Evolutionary conservation across 2,329 filamentous ascomycete genomes (phyloP).

Genomic region (Tothia fuscella): DNA sequence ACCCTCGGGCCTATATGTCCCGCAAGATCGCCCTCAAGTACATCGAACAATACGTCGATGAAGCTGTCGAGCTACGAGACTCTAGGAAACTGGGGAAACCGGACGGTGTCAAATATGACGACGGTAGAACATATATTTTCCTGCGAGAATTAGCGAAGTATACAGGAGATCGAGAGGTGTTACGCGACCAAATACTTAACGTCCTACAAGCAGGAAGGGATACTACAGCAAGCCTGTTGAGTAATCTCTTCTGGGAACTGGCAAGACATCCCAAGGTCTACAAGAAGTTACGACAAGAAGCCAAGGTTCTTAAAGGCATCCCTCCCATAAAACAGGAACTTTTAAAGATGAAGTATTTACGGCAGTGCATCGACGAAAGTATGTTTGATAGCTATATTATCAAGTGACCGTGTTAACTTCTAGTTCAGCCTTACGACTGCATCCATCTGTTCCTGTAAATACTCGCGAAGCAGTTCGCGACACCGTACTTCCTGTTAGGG

Average conservation of each 20-base stretch:
- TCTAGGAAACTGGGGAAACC: constrained; percentile 24
- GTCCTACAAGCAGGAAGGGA: constrained; percentile 31
- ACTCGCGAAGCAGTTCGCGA: constrained; percentile 18
- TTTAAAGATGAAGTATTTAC: neutral
- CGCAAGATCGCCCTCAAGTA: constrained; percentile 24
- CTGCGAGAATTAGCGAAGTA: constrained; percentile 4
- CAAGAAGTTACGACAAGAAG: constrained; percentile 7
- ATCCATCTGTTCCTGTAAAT: constrained; percentile 22
- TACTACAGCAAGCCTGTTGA: constrained; percentile 41
- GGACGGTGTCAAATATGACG: constrained; percentile 19
- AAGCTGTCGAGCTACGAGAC: constrained; percentile 32
- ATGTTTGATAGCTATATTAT: constrained; percentile 14
- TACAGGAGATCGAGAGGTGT: constrained; percentile 2
- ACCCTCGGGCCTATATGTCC: constrained; percentile 11
- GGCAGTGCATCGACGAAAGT: no score
- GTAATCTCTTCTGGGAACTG: constrained; percentile 26
- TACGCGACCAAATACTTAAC: constrained; percentile 8
- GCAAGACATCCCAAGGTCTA: constrained; percentile 2
- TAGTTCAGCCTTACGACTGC: constrained; percentile 17
- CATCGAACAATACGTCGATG: constrained; percentile 27
- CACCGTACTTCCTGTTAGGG: constrained; percentile 20
- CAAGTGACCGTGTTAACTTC: constrained; percentile 12
- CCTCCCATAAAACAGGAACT: neutral
- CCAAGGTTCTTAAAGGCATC: no score
- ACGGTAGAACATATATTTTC: constrained; percentile 2